Conservation (phyloP, 345 rosid species). For the Stellera chamaejasme region DNA sequence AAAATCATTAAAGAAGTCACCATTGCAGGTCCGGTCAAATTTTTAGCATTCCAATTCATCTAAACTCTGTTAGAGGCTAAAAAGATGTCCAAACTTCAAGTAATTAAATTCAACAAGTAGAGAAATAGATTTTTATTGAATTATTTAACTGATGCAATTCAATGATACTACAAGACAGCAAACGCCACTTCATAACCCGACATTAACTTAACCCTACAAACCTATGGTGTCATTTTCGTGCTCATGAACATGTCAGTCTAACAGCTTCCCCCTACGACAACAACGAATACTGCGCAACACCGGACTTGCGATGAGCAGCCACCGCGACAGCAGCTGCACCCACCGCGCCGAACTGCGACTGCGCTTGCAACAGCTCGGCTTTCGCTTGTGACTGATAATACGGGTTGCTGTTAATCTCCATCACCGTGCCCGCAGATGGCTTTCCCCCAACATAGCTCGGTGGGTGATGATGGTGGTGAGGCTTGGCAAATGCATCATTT, state of each 20-base stretch:
- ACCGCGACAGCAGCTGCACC: constrained; percentile 78
- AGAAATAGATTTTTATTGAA: background rate
- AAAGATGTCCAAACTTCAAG: no score
- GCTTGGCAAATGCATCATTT: constrained; percentile 26
- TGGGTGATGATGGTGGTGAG: constrained; percentile 16
- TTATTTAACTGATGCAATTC: constrained; percentile 9
- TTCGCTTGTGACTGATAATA: constrained; percentile 50
- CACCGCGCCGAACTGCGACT: constrained; percentile 71
- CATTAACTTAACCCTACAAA: background rate
- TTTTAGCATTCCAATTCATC: no score
- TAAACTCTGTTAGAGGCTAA: no score
- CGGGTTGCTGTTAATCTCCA: constrained; percentile 46
- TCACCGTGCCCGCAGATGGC: constrained; percentile 19
- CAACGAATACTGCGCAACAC: constrained; percentile 39
- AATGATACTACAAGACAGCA: constrained; percentile 11
- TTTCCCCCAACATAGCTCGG: constrained; percentile 30
- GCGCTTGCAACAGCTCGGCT: constrained; percentile 82
- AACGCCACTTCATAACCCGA: constrained; percentile 6
- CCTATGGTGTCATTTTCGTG: background rate
- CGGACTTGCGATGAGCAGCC: constrained; percentile 65
- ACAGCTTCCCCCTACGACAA: constrained; percentile 16
- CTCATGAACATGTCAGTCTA: background rate
- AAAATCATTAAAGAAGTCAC: no score
- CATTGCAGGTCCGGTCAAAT: no score
- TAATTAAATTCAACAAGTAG: no score